phyloP scores from a whole-genome alignment of 208 protist species.

The Leptomonas pyrrhocoris region DNA sequence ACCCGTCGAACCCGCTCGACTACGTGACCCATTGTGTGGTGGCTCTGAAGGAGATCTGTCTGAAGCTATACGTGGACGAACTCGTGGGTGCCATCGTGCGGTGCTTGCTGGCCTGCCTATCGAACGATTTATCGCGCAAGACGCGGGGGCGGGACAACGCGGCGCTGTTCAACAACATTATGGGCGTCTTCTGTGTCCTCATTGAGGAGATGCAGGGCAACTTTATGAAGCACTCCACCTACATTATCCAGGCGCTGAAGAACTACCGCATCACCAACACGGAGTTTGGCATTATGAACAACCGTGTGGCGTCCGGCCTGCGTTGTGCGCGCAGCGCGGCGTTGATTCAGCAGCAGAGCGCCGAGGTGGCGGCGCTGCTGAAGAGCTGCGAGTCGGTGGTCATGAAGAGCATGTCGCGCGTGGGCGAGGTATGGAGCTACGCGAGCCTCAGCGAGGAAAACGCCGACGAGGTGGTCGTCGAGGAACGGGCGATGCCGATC shows the following conservation, averaged over 20 bases:
- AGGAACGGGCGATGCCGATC: slow-evolving; percentile 62
- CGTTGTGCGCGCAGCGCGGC: slow-evolving; percentile 43
- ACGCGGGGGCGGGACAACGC: slow-evolving; percentile 29
- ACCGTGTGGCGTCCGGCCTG: slow-evolving; percentile 47
- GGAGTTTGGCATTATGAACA: slow-evolving; percentile 70
- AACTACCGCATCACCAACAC: slow-evolving; percentile 58
- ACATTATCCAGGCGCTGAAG: slow-evolving; percentile 74
- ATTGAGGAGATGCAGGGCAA: slow-evolving; percentile 67
- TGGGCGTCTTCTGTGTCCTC: slow-evolving; percentile 76
- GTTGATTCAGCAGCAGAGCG: slow-evolving; percentile 42
- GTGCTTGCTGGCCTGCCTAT: slow-evolving; percentile 56
- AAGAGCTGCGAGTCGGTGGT: slow-evolving; percentile 69
- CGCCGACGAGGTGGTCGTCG: slow-evolving; percentile 22
- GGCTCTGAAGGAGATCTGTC: slow-evolving; percentile 70
- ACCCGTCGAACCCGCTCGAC: slow-evolving; percentile 49
- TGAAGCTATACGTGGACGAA: slow-evolving; percentile 72
- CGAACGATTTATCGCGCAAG: slow-evolving; percentile 29
- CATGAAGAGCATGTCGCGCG: slow-evolving; percentile 48
- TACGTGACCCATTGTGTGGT: slow-evolving; percentile 58
- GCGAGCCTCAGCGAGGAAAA: slow-evolving; percentile 50
- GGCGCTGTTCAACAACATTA: slow-evolving; percentile 59
- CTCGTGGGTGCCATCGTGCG: slow-evolving; percentile 83
- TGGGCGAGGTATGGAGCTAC: slow-evolving; percentile 69
- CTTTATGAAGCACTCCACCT: slow-evolving; percentile 79
- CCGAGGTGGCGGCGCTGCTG: slow-evolving; percentile 52